Evolutionary conservation across 1,284 basidiomycete species (phyloP).

Genomic region (Ceraceosorus guamensis): DNA sequence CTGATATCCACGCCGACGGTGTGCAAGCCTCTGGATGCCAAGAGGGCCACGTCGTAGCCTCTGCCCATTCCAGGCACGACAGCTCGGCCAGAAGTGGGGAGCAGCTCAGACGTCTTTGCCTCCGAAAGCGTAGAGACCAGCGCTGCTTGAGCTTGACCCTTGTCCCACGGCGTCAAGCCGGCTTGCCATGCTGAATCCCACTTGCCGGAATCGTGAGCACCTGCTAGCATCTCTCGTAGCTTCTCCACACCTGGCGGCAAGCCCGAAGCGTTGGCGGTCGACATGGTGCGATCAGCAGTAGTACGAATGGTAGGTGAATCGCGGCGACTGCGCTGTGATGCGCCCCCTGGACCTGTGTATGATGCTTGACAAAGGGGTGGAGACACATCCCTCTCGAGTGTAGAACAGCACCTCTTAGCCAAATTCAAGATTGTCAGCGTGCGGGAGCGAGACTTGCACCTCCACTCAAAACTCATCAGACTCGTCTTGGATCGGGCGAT

Average conservation of each 20-base stretch:
- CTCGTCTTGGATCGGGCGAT: too few relatives aligned
- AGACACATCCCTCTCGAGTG: too few relatives aligned
- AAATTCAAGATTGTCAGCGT: too few relatives aligned
- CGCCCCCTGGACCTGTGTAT: too few relatives aligned
- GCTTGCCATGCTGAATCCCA: constrained; percentile 33
- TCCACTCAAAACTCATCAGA: too few relatives aligned
- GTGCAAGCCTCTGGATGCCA: constrained; percentile 22
- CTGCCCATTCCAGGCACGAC: constrained; percentile 24
- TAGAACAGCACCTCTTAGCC: too few relatives aligned
- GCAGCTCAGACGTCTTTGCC: constrained; percentile 14
- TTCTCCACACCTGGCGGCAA: background rate
- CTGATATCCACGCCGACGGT: constrained; percentile 27
- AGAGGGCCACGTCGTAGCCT: constrained; percentile 24
- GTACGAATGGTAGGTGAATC: too few relatives aligned
- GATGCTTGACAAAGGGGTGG: too few relatives aligned
- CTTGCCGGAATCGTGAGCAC: background rate
- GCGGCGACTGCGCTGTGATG: too few relatives aligned
- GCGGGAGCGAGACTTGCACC: too few relatives aligned
- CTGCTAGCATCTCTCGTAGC: background rate
- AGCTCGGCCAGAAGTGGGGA: constrained; percentile 12
- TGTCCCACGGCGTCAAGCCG: constrained; percentile 29
- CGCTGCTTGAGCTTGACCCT: constrained; percentile 21
- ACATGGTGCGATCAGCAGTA: too few relatives aligned
- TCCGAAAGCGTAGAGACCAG: constrained; percentile 20
- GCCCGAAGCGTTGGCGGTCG: too few relatives aligned